Percentiles rank a stretch among this genome's conserved stretches.
phyloP scores from a whole-genome alignment of 139 green algal species.

The Chlamydomonas sphaeroides region DNA sequence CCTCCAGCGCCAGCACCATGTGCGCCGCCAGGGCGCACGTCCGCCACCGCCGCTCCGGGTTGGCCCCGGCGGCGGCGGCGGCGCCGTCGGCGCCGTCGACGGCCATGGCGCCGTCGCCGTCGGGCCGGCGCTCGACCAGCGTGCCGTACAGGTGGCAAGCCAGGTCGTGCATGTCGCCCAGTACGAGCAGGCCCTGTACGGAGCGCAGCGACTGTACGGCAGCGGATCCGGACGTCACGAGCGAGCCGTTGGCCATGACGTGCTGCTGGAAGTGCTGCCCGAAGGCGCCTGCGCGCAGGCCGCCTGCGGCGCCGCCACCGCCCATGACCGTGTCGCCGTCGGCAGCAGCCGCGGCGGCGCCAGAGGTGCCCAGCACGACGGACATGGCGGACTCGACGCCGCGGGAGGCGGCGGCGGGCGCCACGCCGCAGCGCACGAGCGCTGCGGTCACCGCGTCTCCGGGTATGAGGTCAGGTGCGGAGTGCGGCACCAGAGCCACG shows the following conservation, averaged over 20 bases:
- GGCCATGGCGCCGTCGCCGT: neutral
- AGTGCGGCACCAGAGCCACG: neutral
- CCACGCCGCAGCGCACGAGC: conserved; percentile 23
- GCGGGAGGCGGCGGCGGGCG: conserved; percentile 5
- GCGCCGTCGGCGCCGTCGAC: neutral
- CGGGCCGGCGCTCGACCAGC: conserved; percentile 11
- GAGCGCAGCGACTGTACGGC: conserved; percentile 23
- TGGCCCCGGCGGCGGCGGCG: neutral
- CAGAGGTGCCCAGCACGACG: neutral
- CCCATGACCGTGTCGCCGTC: neutral
- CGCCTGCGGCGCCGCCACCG: neutral
- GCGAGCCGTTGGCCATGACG: neutral
- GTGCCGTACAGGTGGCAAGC: conserved; percentile 35
- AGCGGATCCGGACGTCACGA: neutral
- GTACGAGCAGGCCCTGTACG: conserved; percentile 49
- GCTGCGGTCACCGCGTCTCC: conserved; percentile 26
- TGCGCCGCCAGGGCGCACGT: conserved; percentile 65
- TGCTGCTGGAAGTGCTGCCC: conserved; percentile 10
- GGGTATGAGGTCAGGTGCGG: conserved; percentile 9
- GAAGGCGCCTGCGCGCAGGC: neutral
- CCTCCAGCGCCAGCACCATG: conserved; percentile 67
- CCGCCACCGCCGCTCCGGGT: conserved; percentile 32
- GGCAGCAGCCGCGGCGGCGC: neutral
- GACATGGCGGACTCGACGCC: conserved; percentile 15
- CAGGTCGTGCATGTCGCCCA: conserved; percentile 37